Base-by-base conservation (phyloP, 768 basidiomycete species). In the Russula dissimulans region DNA sequence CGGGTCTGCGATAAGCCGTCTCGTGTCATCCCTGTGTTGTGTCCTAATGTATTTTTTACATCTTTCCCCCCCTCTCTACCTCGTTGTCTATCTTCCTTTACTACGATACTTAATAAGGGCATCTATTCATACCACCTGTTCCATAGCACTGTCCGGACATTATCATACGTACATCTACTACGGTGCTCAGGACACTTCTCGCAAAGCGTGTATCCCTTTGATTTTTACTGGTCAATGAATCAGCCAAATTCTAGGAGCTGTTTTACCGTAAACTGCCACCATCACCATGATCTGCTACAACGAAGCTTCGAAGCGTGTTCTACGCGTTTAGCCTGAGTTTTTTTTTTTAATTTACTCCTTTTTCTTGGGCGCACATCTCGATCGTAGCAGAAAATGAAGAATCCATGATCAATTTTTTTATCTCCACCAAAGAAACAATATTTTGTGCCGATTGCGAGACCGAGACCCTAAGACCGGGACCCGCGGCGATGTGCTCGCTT, bases 51-150 rank as follows among this genome's bases (percentile, higher is more conserved):
- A 52, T 47, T 18, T 22, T 29, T 53, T 36, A 44, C 14, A 17
- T 12, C 36, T 22, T 43, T 38, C 14, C 36, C 8, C 34, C 6
- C 41, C 3, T 49, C 18, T n/a, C 10, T 36, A 7, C 5, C 42
- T 39, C 42, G 15, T 38, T 36, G 18, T 38, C 49, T 57, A 56
- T 32, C 31, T 26, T 56, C 38, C 26, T 41, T 45, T 57, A 57
- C 34, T 62, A 62, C 56, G 56, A 57, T 57, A 61, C 38, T 14
- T 61, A 62, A 62, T 57, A 42, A 47, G 31, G 56, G 46, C 51
- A 62, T 62, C 61, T 62, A 47, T 29, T 52, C 45, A 57, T 57
- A 53, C 56, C 51, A 48, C 34, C n/a, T 53, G 39, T 53, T 57
- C 32, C 26, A 53, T 32, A 62, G 61, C 51, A 62, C 45, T 55